Evolutionary conservation across 805 yeast genomes (phyloP), one percentile per base, ranked within the genome.

Genomic region (Ogataea dorogensis): DNA sequence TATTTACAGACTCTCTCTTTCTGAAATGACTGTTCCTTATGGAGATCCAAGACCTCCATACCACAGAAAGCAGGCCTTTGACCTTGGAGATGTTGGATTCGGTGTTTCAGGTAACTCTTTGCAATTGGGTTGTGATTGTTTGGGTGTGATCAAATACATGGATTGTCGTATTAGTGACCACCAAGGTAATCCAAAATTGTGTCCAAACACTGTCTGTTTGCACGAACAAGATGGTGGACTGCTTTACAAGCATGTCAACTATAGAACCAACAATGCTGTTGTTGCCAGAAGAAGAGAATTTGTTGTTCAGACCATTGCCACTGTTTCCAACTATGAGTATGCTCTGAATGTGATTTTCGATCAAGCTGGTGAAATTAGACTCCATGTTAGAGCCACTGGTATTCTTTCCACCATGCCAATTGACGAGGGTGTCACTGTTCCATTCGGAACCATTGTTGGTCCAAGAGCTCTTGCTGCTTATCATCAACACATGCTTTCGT

Each of bases 1-100:
- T 31, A 75, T 83, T 56, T 83, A 84, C 71, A 73, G 93, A 65
- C 61, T 82, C 29, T 73, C 88, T 1, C 65, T 83, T 47, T 77
- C 84, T 40, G 94, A 84, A 65, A 84, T 85, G 94, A 83, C 91
- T 24, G 94, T 85, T 44, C 93, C 93, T 19, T 84, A 85, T 57
- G 89, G 86, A 57, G 91, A 85, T 59, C 87, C 89, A 52, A 73
- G 91, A 63, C 77, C 79, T 30, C 93, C 93, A 43, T 80, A 72
- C 67, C 88, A 82, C 64, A 75, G 91, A 72, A 85, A 85, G 66
- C 89, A 83, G 68, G 93, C 93, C 17, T 84, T 84, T 50, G 93
- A 84, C 61, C 71, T 84, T 55, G 93, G 93, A 58, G 93, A 85
- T 63, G 77, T 83, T 67, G 93, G 94, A 12, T 83, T 83, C 47